A percentile compares a stretch with the other conserved stretches of the same genome.
These are phyloP conservation scores for Metschnikowia vanudenii DNA, from an alignment of 805 yeast species.

Conservation along the genomic window DNA sequence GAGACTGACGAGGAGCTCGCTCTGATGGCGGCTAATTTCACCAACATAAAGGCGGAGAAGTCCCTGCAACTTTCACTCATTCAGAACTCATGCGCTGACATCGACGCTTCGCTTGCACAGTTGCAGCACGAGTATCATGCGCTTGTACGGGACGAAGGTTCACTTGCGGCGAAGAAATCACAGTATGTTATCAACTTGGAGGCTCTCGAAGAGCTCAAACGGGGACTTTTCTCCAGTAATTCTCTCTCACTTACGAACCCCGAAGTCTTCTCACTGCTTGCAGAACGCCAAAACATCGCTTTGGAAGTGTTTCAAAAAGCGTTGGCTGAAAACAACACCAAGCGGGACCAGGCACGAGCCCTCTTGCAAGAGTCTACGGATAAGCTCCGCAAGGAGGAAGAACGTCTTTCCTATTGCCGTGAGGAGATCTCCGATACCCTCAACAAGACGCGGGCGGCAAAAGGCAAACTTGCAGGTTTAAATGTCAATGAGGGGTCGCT, in stretches of 20 bases:
- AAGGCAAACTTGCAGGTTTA: conserved; percentile 37
- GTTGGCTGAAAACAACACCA: not conserved
- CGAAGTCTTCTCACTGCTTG: not conserved
- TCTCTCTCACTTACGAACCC: not conserved
- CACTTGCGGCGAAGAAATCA: conserved; percentile 45
- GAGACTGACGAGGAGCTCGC: conserved; percentile 37
- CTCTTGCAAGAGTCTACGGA: conserved; percentile 21
- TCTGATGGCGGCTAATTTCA: conserved; percentile 31
- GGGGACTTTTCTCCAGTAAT: not conserved
- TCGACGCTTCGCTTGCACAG: conserved; percentile 22
- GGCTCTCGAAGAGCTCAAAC: conserved; percentile 9
- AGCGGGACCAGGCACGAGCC: conserved; percentile 1
- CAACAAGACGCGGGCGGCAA: conserved; percentile 36
- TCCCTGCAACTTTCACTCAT: conserved; percentile 14
- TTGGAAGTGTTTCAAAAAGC: not conserved
- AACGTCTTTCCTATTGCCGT: conserved; percentile 39
- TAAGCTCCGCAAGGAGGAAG: conserved; percentile 39
- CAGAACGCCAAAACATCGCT: not conserved
- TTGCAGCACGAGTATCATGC: conserved; percentile 27
- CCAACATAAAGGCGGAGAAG: conserved; percentile 20
- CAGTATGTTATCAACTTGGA: conserved; percentile 26
- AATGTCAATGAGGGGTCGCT: conserved; percentile 47
- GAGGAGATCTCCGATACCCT: conserved; percentile 40
- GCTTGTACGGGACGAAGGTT: conserved; percentile 48
- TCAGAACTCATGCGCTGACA: not conserved